phyloP scores from a whole-genome alignment of 225 moss, liverwort and hornwort species.

The Neckera pumila region DNA sequence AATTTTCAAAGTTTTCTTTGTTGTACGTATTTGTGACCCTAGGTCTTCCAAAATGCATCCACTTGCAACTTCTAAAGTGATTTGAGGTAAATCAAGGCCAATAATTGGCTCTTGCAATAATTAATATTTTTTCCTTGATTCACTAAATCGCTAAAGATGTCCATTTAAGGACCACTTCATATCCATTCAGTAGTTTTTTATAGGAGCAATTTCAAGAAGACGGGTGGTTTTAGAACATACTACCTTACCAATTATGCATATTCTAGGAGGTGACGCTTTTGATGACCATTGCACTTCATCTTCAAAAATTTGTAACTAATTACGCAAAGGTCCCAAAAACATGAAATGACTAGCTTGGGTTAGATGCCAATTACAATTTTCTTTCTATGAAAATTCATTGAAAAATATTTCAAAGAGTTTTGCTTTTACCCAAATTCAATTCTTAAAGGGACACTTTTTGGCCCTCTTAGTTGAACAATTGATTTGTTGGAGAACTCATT shows the following conservation, averaged over 20 bases:
- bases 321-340: fast-evolving
- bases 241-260: fast-evolving
- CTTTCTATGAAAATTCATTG: not conserved
- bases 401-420: not conserved
- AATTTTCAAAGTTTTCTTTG: too few relatives aligned
- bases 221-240: too few relatives aligned
- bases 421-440: fast-evolving
- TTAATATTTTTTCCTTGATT: too few relatives aligned
- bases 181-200: too few relatives aligned
- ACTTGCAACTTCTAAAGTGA: too few relatives aligned
- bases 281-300: not conserved
- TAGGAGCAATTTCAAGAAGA: too few relatives aligned
- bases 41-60: too few relatives aligned
- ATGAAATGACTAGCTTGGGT: not conserved
- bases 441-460: fast-evolving
- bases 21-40: too few relatives aligned
- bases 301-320: not conserved
- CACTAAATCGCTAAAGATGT: too few relatives aligned
- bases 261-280: fast-evolving
- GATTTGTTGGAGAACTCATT: not conserved
- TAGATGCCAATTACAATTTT: not conserved
- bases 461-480: not conserved
- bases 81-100: too few relatives aligned
- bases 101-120: too few relatives aligned
- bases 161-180: too few relatives aligned